Conservation (phyloP, 164 flowering plant species). For the Hamamelis virginiana region DNA sequence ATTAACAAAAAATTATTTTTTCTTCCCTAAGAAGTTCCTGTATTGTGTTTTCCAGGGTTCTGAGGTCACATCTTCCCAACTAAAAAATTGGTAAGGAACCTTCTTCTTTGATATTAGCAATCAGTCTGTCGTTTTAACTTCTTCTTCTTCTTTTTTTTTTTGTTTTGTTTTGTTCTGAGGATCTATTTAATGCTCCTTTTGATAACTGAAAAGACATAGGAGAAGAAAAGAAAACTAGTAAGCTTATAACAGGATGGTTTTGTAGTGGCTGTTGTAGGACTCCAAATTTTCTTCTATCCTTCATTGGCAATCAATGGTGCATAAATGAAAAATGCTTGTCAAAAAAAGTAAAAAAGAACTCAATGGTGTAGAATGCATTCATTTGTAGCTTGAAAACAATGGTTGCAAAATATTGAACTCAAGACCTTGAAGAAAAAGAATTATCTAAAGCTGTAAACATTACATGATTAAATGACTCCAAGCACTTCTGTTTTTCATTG, state of each 20-base stretch:
- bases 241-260: neutral
- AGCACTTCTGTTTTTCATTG: no score
- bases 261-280: neutral
- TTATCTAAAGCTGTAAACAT: no score
- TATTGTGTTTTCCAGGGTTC: conserved; percentile 68
- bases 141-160: no score
- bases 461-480: no score
- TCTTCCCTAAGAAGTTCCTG: conserved; percentile 1
- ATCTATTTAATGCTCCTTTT: neutral
- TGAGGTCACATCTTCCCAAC: conserved; percentile 80
- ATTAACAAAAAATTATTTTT: neutral
- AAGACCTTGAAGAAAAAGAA: neutral
- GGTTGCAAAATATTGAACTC: neutral
- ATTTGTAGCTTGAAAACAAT: neutral
- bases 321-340: neutral
- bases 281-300: neutral
- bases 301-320: neutral
- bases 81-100: conserved; percentile 79
- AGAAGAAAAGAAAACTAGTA: neutral
- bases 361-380: neutral
- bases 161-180: no score
- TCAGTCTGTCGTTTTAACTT: neutral
- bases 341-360: neutral
- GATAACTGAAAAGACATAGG: neutral
- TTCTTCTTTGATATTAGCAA: neutral